These are phyloP conservation scores for Periconia macrospinosa DNA, from an alignment of 2,329 filamentous ascomycete species.

Conservation along the genomic window DNA sequence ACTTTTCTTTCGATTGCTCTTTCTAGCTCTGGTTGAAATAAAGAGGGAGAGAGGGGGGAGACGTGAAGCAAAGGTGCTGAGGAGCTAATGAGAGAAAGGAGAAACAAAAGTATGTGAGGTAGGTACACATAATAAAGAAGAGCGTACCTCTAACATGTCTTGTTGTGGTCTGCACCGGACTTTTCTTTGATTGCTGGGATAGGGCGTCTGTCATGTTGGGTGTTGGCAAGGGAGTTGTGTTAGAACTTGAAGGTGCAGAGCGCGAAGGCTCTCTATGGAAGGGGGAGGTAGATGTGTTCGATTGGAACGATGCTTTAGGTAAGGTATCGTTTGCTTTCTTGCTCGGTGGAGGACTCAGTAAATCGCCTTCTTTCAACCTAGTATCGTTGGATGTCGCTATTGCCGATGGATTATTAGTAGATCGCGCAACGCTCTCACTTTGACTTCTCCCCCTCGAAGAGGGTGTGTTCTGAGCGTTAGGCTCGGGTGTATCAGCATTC, in stretches of 20 bases:
- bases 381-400: not conserved
- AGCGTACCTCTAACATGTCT: constrained; percentile 18
- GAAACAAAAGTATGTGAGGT: not conserved
- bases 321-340: not conserved
- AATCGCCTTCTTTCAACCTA: not conserved
- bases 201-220: not conserved
- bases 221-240: constrained; percentile 9
- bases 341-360: not conserved
- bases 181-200: not conserved
- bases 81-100: not conserved
- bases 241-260: constrained; percentile 1
- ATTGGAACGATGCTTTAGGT: not conserved
- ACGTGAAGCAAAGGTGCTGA: not conserved
- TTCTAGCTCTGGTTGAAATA: too few species aligned
- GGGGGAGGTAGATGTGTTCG: too few species aligned
- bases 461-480: not conserved
- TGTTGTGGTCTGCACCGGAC: not conserved
- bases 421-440: not conserved
- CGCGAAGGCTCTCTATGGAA: too few species aligned
- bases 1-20: too few species aligned
- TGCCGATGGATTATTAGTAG: not conserved
- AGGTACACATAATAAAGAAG: not conserved
- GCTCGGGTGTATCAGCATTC: not conserved
- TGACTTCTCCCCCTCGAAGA: not conserved
- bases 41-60: too few species aligned